These are phyloP conservation scores for Chlorella sp. DNA, from an alignment of 139 green algal genomes.

Conservation along the genomic window DNA sequence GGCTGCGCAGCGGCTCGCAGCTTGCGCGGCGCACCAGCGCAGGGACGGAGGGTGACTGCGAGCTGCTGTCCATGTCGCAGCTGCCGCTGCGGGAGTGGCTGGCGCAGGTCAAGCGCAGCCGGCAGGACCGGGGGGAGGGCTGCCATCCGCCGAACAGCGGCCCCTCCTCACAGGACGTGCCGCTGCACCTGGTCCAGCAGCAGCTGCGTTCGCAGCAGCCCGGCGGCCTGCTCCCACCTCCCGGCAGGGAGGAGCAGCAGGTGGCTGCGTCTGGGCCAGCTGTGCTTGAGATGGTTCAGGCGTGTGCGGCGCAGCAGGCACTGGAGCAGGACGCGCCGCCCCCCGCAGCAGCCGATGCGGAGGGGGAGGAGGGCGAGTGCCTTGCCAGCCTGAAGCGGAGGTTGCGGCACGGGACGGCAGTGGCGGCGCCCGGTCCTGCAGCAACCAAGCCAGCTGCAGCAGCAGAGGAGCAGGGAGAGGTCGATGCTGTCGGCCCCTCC, in stretches of 20 bases:
- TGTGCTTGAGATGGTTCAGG: slow-evolving; percentile 1
- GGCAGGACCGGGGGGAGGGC: background rate
- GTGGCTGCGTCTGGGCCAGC: background rate
- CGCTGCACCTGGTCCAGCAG: background rate
- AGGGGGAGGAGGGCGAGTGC: background rate
- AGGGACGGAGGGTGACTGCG: background rate
- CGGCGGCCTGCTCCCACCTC: background rate
- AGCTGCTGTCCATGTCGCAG: background rate
- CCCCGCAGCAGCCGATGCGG: background rate
- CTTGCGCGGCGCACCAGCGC: background rate
- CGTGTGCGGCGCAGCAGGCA: background rate
- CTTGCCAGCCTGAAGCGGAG: background rate
- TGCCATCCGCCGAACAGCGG: background rate
- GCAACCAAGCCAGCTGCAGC: background rate
- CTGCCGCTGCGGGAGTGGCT: background rate
- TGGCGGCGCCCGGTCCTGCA: background rate
- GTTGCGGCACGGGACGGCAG: background rate
- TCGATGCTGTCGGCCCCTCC: no score
- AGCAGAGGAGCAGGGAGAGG: background rate
- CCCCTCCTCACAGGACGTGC: background rate
- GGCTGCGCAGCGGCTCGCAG: background rate
- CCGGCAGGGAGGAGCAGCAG: background rate
- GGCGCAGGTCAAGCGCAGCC: background rate
- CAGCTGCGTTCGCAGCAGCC: background rate
- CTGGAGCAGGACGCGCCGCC: background rate